Evolutionary conservation across 768 basidiomycete genomes (phyloP).

Genomic region (Postia placenta): DNA sequence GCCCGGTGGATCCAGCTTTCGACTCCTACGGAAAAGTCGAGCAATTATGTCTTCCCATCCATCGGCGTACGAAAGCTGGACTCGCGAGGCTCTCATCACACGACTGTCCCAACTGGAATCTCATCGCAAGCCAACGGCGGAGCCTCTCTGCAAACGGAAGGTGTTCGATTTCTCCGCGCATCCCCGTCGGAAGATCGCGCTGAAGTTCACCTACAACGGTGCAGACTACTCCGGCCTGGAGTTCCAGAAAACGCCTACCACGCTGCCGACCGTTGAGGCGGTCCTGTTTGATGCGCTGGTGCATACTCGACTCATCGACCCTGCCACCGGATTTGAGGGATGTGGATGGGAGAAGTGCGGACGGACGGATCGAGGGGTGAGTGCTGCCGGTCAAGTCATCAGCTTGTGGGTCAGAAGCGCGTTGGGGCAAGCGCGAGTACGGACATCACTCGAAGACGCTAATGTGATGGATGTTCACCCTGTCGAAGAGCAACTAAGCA

Average conservation of each 20-base stretch:
- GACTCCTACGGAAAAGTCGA: slow-evolving; percentile 23
- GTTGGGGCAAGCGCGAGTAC: slow-evolving; percentile 28
- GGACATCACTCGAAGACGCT: not conserved
- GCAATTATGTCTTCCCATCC: slow-evolving; percentile 30
- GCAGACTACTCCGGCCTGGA: slow-evolving; percentile 91
- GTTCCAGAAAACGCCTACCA: slow-evolving; percentile 62
- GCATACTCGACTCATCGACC: slow-evolving; percentile 72
- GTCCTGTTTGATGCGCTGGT: slow-evolving; percentile 78
- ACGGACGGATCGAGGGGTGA: slow-evolving; percentile 92
- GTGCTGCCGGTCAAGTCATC: slow-evolving; percentile 89
- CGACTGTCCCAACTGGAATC: slow-evolving; percentile 53
- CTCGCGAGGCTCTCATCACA: slow-evolving; percentile 66
- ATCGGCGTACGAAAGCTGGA: slow-evolving; percentile 44
- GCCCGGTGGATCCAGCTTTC: slow-evolving; percentile 30
- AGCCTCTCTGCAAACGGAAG: slow-evolving; percentile 21
- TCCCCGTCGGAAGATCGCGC: slow-evolving; percentile 83
- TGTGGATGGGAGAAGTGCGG: slow-evolving; percentile 92
- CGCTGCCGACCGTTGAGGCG: slow-evolving; percentile 87
- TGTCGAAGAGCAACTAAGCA: not conserved
- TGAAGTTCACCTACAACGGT: slow-evolving; percentile 90
- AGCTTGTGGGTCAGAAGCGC: slow-evolving; percentile 87
- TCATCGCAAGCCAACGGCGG: slow-evolving; percentile 16
- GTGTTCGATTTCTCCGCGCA: slow-evolving; percentile 62
- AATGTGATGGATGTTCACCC: not conserved
- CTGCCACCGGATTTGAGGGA: slow-evolving; percentile 67